Evolutionary conservation across 768 basidiomycete genomes (phyloP).

Genomic region (Boletus sp.): DNA sequence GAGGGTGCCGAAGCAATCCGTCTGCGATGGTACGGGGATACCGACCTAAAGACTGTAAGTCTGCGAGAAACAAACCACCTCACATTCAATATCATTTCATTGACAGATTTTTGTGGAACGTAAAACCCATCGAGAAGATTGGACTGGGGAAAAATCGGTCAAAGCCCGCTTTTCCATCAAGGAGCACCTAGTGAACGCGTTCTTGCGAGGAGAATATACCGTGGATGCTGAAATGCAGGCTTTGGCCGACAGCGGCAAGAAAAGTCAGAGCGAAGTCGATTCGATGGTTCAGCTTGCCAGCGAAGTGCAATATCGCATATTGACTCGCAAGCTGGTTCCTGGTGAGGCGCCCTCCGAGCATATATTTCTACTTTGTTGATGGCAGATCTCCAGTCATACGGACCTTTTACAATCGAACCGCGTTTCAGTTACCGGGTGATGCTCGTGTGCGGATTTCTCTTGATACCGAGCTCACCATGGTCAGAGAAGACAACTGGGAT

Average conservation of each 20-base stretch:
- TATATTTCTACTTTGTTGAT: background rate
- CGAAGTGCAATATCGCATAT: slow-evolving; percentile 89
- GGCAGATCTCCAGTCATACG: slow-evolving; percentile 66
- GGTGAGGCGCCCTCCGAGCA: slow-evolving; percentile 44
- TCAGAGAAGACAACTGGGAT: slow-evolving; percentile 98
- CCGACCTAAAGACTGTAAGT: slow-evolving; percentile 71
- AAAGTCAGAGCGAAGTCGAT: slow-evolving; percentile 88
- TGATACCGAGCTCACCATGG: slow-evolving; percentile 92
- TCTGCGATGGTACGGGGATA: slow-evolving; percentile 95
- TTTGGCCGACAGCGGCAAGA: slow-evolving; percentile 85
- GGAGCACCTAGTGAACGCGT: slow-evolving; percentile 89
- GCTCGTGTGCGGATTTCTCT: slow-evolving; percentile 98
- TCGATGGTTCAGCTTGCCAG: slow-evolving; percentile 94
- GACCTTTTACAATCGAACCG: slow-evolving; percentile 97
- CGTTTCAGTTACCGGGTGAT: slow-evolving; percentile 97
- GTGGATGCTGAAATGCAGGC: slow-evolving; percentile 92
- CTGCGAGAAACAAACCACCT: background rate
- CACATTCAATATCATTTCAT: background rate
- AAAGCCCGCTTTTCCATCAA: slow-evolving; percentile 96
- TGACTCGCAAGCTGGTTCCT: slow-evolving; percentile 77
- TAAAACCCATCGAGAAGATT: slow-evolving; percentile 94
- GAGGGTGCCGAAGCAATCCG: slow-evolving; percentile 98
- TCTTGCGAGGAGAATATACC: slow-evolving; percentile 84
- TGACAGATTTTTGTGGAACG: slow-evolving; percentile 80
- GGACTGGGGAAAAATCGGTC: slow-evolving; percentile 99